A percentile compares a stretch with the other conserved stretches of the same genome.
Conservation (phyloP, 257 asterid genomes). For the Lycium ferocissimum region DNA sequence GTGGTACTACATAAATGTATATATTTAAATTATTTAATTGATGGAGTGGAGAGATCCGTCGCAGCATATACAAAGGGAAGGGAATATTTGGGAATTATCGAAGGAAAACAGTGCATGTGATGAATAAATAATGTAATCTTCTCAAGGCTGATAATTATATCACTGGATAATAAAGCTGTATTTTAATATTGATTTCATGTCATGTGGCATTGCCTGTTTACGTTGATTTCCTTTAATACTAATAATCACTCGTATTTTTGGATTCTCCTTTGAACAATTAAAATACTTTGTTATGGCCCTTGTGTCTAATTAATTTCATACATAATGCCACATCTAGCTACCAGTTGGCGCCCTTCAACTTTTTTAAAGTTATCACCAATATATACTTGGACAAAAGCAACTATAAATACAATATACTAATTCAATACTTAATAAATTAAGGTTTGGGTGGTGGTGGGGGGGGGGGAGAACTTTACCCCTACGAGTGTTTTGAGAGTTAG, state of each 20-base stretch:
- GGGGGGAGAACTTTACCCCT: no score
- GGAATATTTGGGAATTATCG: conserved; percentile 21
- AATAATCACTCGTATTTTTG: neutral
- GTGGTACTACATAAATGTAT: neutral
- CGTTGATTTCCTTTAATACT: neutral
- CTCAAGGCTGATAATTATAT: conserved; percentile 1
- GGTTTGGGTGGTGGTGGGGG: no score
- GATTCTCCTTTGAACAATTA: neutral
- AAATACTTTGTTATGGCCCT: neutral
- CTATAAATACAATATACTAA: neutral
- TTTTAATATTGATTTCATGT: conserved; percentile 1
- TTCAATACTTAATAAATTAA: neutral
- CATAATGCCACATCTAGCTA: neutral
- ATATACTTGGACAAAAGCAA: neutral
- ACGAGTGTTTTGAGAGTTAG: no score
- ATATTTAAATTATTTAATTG: neutral
- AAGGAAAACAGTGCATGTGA: conserved; percentile 26
- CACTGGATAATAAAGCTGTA: neutral
- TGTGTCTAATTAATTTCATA: neutral
- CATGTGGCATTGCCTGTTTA: neutral
- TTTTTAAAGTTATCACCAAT: neutral
- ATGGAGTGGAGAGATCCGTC: neutral
- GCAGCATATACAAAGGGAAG: neutral
- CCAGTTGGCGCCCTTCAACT: conserved; percentile 1
- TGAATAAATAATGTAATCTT: conserved; percentile 12